These are phyloP conservation scores for Metschnikowia henanensis DNA, from an alignment of 805 yeast species.

Conservation along the genomic window DNA sequence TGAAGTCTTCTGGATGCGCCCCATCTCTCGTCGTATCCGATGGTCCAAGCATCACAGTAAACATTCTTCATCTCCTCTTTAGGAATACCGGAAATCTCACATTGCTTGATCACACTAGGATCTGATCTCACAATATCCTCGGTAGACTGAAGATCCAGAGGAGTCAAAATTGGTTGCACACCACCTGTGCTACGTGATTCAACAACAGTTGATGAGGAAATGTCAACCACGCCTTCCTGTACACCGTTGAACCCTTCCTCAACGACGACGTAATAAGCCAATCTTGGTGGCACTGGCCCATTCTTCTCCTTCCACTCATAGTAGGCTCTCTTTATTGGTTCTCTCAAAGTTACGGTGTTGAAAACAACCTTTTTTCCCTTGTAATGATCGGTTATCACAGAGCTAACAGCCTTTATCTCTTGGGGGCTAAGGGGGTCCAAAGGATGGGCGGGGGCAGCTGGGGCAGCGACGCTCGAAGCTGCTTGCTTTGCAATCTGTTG, in stretches of 20 bases:
- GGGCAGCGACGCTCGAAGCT: constrained; percentile 53
- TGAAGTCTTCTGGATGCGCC: constrained; percentile 73
- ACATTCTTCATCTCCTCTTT: constrained; percentile 57
- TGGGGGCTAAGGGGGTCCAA: constrained; percentile 67
- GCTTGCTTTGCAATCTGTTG: constrained; percentile 63
- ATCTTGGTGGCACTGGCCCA: constrained; percentile 65
- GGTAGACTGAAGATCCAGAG: constrained; percentile 60
- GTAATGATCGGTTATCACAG: constrained; percentile 49
- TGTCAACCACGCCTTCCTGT: constrained; percentile 69
- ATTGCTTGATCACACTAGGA: constrained; percentile 70
- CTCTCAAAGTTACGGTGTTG: constrained; percentile 70
- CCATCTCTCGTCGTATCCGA: constrained; percentile 76
- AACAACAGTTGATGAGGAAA: constrained; percentile 47
- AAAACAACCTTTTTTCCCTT: constrained; percentile 49
- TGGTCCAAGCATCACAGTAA: constrained; percentile 70
- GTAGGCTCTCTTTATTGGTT: constrained; percentile 65
- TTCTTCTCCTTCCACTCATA: constrained; percentile 63
- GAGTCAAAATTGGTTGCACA: constrained; percentile 74
- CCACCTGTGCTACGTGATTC: constrained; percentile 52
- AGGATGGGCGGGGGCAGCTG: constrained; percentile 61
- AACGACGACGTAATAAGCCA: constrained; percentile 64
- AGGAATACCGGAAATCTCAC: constrained; percentile 68
- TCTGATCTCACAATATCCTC: constrained; percentile 69
- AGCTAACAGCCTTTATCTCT: constrained; percentile 62
- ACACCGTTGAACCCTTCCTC: constrained; percentile 60